These are phyloP conservation scores for Vanderwaltozyma verrucispora DNA, from an alignment of 805 yeast genomes.

Conservation along the genomic window DNA sequence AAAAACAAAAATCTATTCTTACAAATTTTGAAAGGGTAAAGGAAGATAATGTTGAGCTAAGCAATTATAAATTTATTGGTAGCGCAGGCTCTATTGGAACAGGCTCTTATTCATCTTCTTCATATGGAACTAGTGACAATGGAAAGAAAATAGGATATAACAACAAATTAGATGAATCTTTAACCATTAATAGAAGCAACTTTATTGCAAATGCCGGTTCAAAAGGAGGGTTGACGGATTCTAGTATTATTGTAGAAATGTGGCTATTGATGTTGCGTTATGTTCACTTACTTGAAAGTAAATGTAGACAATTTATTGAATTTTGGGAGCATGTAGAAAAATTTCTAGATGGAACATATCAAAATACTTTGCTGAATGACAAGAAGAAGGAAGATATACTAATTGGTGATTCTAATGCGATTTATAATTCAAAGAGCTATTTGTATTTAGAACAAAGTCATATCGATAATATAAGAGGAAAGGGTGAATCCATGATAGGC, in stretches of 20 bases:
- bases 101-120: too few relatives aligned
- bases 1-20: constrained; percentile 32
- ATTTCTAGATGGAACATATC: constrained; percentile 41
- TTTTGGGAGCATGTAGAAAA: constrained; percentile 48
- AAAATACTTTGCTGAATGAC: constrained; percentile 33
- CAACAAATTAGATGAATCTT: too few relatives aligned
- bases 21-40: constrained; percentile 12
- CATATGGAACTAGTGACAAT: too few relatives aligned
- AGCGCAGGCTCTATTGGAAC: too few relatives aligned
- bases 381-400: constrained; percentile 29
- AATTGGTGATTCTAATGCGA: constrained; percentile 18
- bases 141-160: too few relatives aligned
- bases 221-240: constrained; percentile 32
- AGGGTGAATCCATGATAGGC: constrained; percentile 33
- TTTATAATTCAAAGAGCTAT: constrained; percentile 23
- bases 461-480: constrained; percentile 29
- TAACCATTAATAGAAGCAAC: too few relatives aligned
- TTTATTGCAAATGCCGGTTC: neutral
- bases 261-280: constrained; percentile 44
- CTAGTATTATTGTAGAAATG: constrained; percentile 46
- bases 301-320: constrained; percentile 33
- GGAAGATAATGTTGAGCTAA: constrained; percentile 22
- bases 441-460: constrained; percentile 34
- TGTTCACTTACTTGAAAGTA: constrained; percentile 31
- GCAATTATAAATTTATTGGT: constrained; percentile 25